A percentile compares a stretch with the other conserved stretches of the same genome.
Conservation (phyloP, 192 early-diverging fungal species). For the Chytriomyces sp. region DNA sequence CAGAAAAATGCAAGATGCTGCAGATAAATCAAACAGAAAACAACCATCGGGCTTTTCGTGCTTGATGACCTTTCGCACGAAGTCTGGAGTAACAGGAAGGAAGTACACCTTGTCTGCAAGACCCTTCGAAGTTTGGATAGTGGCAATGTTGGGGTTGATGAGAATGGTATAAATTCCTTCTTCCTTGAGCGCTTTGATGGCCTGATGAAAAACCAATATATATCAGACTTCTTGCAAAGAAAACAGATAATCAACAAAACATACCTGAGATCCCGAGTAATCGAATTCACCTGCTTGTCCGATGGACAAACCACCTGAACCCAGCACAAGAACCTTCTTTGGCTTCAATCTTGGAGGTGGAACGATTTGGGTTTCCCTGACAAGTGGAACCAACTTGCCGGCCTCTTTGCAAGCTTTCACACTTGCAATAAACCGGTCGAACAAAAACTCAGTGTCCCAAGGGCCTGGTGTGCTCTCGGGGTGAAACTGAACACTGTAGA, state of each 20-base stretch:
- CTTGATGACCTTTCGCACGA: constrained; percentile 92
- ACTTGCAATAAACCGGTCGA: constrained; percentile 90
- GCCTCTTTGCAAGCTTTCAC: constrained; percentile 71
- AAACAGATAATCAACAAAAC: constrained; percentile 32
- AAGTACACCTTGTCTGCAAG: constrained; percentile 99
- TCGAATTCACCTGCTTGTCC: constrained; percentile 99
- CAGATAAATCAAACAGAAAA: not conserved
- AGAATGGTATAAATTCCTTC: constrained; percentile 96
- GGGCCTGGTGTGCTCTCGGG: constrained; percentile 96
- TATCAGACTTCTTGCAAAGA: constrained; percentile 25
- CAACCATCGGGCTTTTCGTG: constrained; percentile 93
- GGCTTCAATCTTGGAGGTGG: constrained; percentile 63
- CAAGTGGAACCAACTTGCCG: constrained; percentile 75
- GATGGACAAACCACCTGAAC: constrained; percentile 95
- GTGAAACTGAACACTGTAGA: constrained; percentile 99
- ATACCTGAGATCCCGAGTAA: constrained; percentile 88
- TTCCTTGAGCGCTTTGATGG: constrained; percentile 98
- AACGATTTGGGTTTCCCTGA: constrained; percentile 64
- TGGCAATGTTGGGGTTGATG: constrained; percentile 99
- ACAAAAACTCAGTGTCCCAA: constrained; percentile 95
- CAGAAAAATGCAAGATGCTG: not conserved
- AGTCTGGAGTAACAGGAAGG: constrained; percentile 92
- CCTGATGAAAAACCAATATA: constrained; percentile 54
- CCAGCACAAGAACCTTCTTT: constrained; percentile 93
- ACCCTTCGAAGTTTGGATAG: constrained; percentile 97